These are phyloP conservation scores for Xylaria intraflava DNA, from an alignment of 495 filamentous ascomycete species.

Conservation along the genomic window DNA sequence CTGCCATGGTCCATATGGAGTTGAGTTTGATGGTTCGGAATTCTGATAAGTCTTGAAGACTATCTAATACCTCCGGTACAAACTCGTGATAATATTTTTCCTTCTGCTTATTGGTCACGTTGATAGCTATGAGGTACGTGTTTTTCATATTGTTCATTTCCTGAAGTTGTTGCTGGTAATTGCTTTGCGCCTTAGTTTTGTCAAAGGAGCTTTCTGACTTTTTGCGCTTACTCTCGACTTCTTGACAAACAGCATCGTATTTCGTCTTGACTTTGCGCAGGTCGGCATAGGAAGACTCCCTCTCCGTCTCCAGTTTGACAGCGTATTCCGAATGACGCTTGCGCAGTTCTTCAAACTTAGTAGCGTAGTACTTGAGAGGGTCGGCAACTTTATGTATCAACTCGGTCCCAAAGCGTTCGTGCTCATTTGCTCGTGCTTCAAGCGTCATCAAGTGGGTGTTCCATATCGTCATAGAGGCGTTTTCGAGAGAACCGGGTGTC, in stretches of 20 bases:
- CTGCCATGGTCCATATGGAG: constrained; percentile 71
- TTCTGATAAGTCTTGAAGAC: constrained; percentile 84
- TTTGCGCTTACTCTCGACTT: constrained; percentile 89
- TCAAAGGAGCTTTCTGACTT: constrained; percentile 89
- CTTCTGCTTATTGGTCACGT: constrained; percentile 93
- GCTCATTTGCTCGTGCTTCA: constrained; percentile 80
- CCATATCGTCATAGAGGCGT: constrained; percentile 95
- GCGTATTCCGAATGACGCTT: constrained; percentile 89
- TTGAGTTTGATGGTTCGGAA: constrained; percentile 79
- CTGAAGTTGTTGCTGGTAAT: constrained; percentile 79
- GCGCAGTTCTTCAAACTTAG: constrained; percentile 82
- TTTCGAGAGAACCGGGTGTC: constrained; percentile 93
- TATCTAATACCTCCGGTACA: constrained; percentile 87
- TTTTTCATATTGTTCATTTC: constrained; percentile 99
- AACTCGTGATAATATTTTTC: constrained; percentile 96
- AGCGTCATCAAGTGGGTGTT: constrained; percentile 84
- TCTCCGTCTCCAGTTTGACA: constrained; percentile 78
- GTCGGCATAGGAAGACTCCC: constrained; percentile 75
- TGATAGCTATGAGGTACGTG: constrained; percentile 89
- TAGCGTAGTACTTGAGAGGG: constrained; percentile 63
- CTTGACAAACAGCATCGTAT: constrained; percentile 89
- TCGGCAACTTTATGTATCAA: constrained; percentile 75
- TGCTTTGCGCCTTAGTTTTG: constrained; percentile 77
- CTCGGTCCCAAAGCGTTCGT: constrained; percentile 74
- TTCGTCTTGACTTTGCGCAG: constrained; percentile 85